Base-by-base conservation (phyloP, 1,139 yeast species). In the Pichia sp. region DNA sequence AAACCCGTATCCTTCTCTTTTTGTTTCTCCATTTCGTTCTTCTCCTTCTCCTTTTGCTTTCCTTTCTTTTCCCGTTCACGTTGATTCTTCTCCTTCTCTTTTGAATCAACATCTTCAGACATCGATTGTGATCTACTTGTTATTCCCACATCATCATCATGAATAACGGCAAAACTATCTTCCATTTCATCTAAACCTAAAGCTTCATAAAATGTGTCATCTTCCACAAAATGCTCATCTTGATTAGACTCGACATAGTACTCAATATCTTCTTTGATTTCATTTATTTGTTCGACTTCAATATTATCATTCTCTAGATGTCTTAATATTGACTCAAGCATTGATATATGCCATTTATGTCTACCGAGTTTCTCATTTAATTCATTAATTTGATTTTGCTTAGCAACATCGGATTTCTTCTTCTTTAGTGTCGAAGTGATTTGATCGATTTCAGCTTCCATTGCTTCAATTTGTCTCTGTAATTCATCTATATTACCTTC, bases 211-310 rank as follows among this genome's bases (percentile, higher is more conserved):
- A 91, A 78, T 28, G 88, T 91, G 54, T 91, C 97, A 61, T 91
- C 95, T 57, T 91, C 97, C 20, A 91, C 84, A 61, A 88, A 93
- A 55, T 89, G 96, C n/a, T 81, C 95, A 44, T 88, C 96, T 62
- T 84, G 94, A 58, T 91, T 93, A 49, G 91, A 84, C 49, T 91
- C 97, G 35, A 93, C 95, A 60, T 88, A 91, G 63, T 89, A 91
- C 52, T 77, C 86, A 58, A 93, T 84, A 60, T 91, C 97, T 45
- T 93, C 99, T 56, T 81, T 82, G 44, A 86, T 76, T 24, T 74
- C 82, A 54, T 83, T 84, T 15, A 93, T 77, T 45, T 77, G 76
- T 21, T 86, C 95, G 1, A 93, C 84, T 36, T 84, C 89, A 51
- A 91, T 65, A 42, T 77, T 81, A 49, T 88, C 95, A 60, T 84